Conservation (phyloP, 129 eudicot species). For the Artemisia tridentata region DNA sequence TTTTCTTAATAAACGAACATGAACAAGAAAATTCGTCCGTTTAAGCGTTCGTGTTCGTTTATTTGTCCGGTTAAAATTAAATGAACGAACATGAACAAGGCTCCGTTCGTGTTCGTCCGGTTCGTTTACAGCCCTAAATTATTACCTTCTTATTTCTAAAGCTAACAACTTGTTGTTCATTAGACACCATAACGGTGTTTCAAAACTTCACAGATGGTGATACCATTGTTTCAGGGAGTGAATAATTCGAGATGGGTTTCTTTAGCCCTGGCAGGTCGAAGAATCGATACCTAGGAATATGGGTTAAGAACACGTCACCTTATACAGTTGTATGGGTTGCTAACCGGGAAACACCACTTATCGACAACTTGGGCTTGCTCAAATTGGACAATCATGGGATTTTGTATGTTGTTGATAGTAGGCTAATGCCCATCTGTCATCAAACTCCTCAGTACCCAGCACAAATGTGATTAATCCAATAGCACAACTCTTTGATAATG, state of each 20-base stretch:
- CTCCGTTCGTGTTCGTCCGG: no score
- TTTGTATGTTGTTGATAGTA: no score
- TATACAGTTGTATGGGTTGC: background rate
- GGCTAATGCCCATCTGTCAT: no score
- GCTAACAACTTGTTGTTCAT: background rate
- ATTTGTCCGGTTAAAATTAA: no score
- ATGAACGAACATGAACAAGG: no score
- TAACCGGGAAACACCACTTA: background rate
- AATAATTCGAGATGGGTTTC: constrained; percentile 20
- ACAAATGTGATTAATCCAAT: background rate
- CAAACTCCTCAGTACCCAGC: background rate
- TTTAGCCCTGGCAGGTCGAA: constrained; percentile 20
- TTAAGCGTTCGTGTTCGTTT: no score
- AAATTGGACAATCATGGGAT: background rate
- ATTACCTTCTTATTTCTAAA: constrained; percentile 18
- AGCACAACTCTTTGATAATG: background rate
- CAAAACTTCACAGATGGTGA: constrained; percentile 18
- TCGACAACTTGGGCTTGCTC: background rate
- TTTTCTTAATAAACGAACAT: no score
- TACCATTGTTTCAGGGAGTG: constrained; percentile 1
- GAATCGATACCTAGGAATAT: constrained; percentile 9
- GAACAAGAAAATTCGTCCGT: no score
- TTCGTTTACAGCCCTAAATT: no score
- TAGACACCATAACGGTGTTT: constrained; percentile 13
- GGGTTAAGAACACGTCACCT: background rate